Conservation (phyloP, 106 monocot species). For the Agapanthus africanus region DNA sequence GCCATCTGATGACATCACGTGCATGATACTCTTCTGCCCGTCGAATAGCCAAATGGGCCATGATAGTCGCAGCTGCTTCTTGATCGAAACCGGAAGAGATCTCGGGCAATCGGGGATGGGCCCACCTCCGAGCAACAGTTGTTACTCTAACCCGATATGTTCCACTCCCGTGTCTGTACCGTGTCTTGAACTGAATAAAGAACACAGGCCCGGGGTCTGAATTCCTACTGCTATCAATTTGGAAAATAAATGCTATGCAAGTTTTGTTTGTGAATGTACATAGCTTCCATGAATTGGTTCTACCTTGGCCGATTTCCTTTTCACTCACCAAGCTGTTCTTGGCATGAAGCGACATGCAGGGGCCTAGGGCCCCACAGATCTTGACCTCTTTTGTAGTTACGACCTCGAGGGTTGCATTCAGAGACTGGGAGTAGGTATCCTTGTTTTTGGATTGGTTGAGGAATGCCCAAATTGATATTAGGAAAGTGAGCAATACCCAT, state of each 20-base stretch:
- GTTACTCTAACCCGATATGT: slow-evolving; percentile 68
- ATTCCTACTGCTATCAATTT: slow-evolving; percentile 33
- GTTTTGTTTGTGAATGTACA: slow-evolving; percentile 58
- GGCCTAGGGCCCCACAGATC: slow-evolving; percentile 84
- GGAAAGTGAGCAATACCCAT: slow-evolving; percentile 34
- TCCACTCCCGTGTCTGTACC: slow-evolving; percentile 61
- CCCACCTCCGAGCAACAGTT: slow-evolving; percentile 89
- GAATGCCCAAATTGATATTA: background rate
- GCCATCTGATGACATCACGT: slow-evolving; percentile 84
- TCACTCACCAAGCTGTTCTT: slow-evolving; percentile 57
- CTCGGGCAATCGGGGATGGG: slow-evolving; percentile 31
- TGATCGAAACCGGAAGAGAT: slow-evolving; percentile 84
- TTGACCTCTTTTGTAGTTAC: slow-evolving; percentile 76
- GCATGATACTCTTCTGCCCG: slow-evolving; percentile 60
- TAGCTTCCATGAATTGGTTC: slow-evolving; percentile 65
- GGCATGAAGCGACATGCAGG: slow-evolving; percentile 56
- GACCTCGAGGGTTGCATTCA: slow-evolving; percentile 68
- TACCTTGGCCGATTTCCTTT: slow-evolving; percentile 71
- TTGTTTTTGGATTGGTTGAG: slow-evolving; percentile 28
- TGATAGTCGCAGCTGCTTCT: slow-evolving; percentile 82
- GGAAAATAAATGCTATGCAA: slow-evolving; percentile 72
- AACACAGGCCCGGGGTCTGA: slow-evolving; percentile 55
- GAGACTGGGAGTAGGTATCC: slow-evolving; percentile 68
- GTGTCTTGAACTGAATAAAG: slow-evolving; percentile 83
- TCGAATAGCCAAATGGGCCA: slow-evolving; percentile 70